Evolutionary conservation across 2,329 filamentous ascomycete genomes (phyloP).

Genomic region (Metarhizium rileyi): DNA sequence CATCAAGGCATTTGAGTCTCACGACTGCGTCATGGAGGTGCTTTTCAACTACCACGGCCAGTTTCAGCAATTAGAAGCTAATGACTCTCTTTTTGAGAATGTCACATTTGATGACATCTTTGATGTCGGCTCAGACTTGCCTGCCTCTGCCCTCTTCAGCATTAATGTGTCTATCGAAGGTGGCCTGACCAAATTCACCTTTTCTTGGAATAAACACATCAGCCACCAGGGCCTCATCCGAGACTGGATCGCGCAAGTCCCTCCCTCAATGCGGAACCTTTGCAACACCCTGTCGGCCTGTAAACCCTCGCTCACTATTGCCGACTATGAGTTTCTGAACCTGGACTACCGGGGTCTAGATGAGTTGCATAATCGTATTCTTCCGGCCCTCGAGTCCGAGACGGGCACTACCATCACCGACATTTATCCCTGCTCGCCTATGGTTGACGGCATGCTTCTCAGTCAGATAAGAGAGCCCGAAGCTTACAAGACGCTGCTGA

Average conservation of each 20-base stretch:
- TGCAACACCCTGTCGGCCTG: neutral
- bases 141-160: slow-evolving; percentile 1
- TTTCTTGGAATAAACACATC: slow-evolving; percentile 4
- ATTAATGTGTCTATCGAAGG: slow-evolving; percentile 4
- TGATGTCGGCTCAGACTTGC: slow-evolving; percentile 2
- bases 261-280: neutral
- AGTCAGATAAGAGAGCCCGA: slow-evolving; percentile 16
- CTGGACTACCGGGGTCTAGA: slow-evolving; percentile 19
- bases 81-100: slow-evolving; percentile 10
- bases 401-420: slow-evolving; percentile 18
- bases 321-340: slow-evolving; percentile 1
- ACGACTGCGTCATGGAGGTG: slow-evolving; percentile 3
- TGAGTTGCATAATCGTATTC: slow-evolving; percentile 12
- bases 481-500: slow-evolving; percentile 12
- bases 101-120: slow-evolving; percentile 1
- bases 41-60: slow-evolving; percentile 6
- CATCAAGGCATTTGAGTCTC: neutral
- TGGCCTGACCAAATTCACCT: slow-evolving; percentile 2
- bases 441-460: slow-evolving; percentile 27
- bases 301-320: neutral
- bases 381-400: slow-evolving; percentile 12
- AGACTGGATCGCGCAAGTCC: slow-evolving; percentile 3
- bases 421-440: slow-evolving; percentile 28
- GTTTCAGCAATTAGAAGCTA: slow-evolving; percentile 10
- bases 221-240: slow-evolving; percentile 4